A percentile compares a stretch with the other conserved stretches of the same genome.
phyloP scores from a whole-genome alignment of 2,329 filamentous ascomycete species.

The Xylariaceae sp. region DNA sequence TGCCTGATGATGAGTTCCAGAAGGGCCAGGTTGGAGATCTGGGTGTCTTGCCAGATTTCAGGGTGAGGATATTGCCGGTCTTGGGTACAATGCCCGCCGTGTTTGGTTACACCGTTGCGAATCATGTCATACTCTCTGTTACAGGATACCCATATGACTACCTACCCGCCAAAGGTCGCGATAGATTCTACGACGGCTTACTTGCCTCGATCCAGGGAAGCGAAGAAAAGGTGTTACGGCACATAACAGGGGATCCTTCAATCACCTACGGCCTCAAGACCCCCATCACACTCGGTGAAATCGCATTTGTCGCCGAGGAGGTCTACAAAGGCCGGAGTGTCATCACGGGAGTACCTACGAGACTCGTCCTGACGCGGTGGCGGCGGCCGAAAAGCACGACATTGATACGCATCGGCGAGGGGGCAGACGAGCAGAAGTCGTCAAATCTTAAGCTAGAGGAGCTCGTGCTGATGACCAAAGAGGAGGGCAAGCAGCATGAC shows the following conservation, averaged over 20 bases:
- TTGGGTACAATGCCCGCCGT: conserved; percentile 96
- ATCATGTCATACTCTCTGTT: conserved; percentile 84
- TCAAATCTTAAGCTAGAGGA: conserved; percentile 51
- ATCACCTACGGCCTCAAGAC: conserved; percentile 70
- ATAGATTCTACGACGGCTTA: conserved; percentile 89
- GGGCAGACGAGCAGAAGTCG: conserved; percentile 70
- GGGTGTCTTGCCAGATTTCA: conserved; percentile 85
- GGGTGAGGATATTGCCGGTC: conserved; percentile 90
- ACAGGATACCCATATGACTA: conserved; percentile 84
- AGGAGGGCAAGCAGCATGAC: conserved; percentile 60
- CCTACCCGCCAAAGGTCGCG: conserved; percentile 71
- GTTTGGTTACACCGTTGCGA: conserved; percentile 87
- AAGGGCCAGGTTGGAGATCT: conserved; percentile 85
- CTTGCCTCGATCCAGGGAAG: conserved; percentile 69
- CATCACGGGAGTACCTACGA: conserved; percentile 75
- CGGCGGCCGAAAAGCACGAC: conserved; percentile 58
- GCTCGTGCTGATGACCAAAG: conserved; percentile 34
- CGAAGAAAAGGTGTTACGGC: conserved; percentile 68
- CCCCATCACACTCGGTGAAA: conserved; percentile 72
- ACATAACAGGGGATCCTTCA: conserved; percentile 42
- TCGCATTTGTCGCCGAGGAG: conserved; percentile 86
- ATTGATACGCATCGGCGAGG: conserved; percentile 56
- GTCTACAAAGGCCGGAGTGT: conserved; percentile 79
- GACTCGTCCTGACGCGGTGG: conserved; percentile 81
- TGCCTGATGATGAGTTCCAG: conserved; percentile 80